A percentile compares a stretch with the other conserved stretches of the same genome.
Conservation (phyloP, 768 basidiomycete genomes). For the Xerocomus brunneocitrinus region DNA sequence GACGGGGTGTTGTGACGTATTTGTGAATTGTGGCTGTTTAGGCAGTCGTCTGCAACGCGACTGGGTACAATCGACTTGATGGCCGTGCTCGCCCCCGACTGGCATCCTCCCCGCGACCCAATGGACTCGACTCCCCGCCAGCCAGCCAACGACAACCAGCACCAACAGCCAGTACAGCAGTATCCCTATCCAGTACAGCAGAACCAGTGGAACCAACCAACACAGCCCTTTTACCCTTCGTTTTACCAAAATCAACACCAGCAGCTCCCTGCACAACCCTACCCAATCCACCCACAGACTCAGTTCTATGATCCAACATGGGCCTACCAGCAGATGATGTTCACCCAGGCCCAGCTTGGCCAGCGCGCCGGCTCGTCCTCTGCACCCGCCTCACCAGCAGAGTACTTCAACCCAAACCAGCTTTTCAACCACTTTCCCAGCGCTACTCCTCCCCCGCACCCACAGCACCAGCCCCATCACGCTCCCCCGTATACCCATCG, state of each 20-base stretch:
- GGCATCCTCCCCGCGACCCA: conserved; percentile 46
- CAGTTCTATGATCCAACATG: conserved; percentile 72
- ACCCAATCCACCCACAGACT: conserved; percentile 43
- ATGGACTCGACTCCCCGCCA: conserved; percentile 62
- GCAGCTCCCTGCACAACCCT: conserved; percentile 37
- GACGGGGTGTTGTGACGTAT: conserved; percentile 13
- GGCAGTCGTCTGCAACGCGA: conserved; percentile 7
- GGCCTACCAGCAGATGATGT: conserved; percentile 93
- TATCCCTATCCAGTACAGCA: conserved; percentile 72
- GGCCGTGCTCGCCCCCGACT: conserved; percentile 80
- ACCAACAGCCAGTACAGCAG: conserved; percentile 23
- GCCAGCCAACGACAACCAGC: conserved; percentile 49
- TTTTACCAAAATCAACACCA: conserved; percentile 71
- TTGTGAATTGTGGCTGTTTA: conserved; percentile 15
- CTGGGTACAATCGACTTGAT: conserved; percentile 38
- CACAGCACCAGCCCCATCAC: conserved; percentile 32
- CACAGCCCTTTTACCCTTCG: conserved; percentile 71
- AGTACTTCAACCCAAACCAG: conserved; percentile 58
- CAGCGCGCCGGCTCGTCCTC: conserved; percentile 41
- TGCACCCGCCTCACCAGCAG: conserved; percentile 38
- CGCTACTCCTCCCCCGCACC: conserved; percentile 64
- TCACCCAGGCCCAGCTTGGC: conserved; percentile 49
- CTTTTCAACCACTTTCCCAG: conserved; percentile 66
- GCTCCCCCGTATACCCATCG: conserved; percentile 37
- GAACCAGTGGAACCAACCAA: conserved; percentile 60